Evolutionary conservation across 2,329 filamentous ascomycete genomes (phyloP), one percentile per base, ranked within the genome.

Genomic region (Sporothrix globosa): DNA sequence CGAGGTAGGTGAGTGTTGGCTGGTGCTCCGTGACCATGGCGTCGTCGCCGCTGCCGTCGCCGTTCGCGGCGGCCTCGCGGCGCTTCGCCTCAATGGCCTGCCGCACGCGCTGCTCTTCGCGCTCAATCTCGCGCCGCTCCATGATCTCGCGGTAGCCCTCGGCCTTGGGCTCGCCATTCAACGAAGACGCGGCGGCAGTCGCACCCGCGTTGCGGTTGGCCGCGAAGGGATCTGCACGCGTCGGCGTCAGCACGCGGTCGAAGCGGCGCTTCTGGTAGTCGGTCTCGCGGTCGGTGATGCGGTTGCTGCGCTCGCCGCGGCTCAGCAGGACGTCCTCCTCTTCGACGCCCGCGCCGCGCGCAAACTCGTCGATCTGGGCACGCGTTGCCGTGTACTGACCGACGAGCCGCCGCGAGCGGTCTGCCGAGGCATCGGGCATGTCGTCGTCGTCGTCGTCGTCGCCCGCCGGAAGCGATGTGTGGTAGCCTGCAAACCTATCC

Each of bases 201-300:
- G 86, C 87, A 71, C 88, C 89, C 30, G 86, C 87, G 71, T 88
- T 89, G 73, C 88, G 84, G 77, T 94, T 92, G 73, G 90, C 88
- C 34, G 92, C 91, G 77, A 97, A 97, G 0, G 93, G 90, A 78
- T 97, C 93, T 73, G 90, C 92, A 77, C 93, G 90, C 10, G 92
- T 93, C 4, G 94, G 93, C 27, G 93, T 96, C 73, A 98, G 85
- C 68, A 88, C 90, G 73, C 96, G 93, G 79, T 97, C 90, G 80
- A 97, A 96, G 72, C 94, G 90, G 74, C 94, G 92, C 82, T 97
- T 97, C 82, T 99, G 96, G 79, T 99, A 99, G 78, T 98, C 95
- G 73, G 93, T 96, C 83, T 98, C 95, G 77, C 96, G 91, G 78
- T 96, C 95, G 72, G 90, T 86, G 77, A 99, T 98, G 76, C 95